Base-by-base conservation (phyloP, 345 rosid species). In the Durio zibethinus region DNA sequence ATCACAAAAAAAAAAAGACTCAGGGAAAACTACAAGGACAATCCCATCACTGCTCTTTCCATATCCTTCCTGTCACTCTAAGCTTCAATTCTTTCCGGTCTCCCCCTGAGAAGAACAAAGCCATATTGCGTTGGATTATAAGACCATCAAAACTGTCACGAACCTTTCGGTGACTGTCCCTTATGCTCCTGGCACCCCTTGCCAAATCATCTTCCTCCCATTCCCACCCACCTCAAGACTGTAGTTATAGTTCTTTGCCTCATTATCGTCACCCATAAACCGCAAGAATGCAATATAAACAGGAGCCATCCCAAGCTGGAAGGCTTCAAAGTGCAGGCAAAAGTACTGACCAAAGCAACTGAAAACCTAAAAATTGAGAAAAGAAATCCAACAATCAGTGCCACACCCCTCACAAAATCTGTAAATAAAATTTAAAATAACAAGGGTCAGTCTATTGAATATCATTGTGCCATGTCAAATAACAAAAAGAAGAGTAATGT, bases 181-280 rank as follows among this genome's bases (percentile, higher is more conserved):
- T 77, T 76, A 90, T 86, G 87, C 97, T 92, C 79, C 97, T 79
- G 0, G 97, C 52, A 92, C 92, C 47, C 97, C 94, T 83, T 90
- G 94, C 91, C 92, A 92, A 42, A 74, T 83, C 91, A 89, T 76
- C 85, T 90, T 90, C 86, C 94, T 86, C 56, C 93, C 94, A 7
- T 87, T 90, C 25, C 97, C 97, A 53, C 97, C 91, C n/a, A 92
- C 97, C 83, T 90, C 94, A 7, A 92, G 97, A 69, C 93, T 88
- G 83, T 92, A 92, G 79, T 87, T 88, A 73, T 92, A 90, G 82
- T 88, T 90, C 82, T 88, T 92, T 4, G 97, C 94, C 78, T 86
- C 94, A 16, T 86, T 82, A 75, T 92, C 97, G n/a, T 90, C 91
- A 7, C 94, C 97, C 94, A 88, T 92, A 48, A 90, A 92, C 71